Conservation (phyloP, 2,329 filamentous ascomycete species). For the Acarospora socialis region DNA sequence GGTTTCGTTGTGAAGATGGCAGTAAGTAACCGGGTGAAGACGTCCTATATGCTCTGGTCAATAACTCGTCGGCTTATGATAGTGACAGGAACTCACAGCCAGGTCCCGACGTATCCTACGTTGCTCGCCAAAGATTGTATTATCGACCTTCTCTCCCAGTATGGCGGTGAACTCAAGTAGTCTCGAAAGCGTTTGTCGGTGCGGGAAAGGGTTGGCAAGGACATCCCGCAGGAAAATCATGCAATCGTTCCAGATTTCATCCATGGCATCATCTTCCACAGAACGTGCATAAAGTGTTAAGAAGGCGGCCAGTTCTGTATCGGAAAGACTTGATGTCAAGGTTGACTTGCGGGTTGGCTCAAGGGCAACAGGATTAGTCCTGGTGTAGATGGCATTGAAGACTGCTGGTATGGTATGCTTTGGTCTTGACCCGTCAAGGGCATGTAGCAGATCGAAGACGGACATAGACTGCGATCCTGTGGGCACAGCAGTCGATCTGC, state of each 20-base stretch:
- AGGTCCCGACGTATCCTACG: constrained; percentile 81
- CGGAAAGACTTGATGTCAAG: constrained; percentile 68
- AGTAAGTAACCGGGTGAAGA: constrained; percentile 74
- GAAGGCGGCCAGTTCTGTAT: constrained; percentile 75
- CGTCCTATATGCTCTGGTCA: too few relatives aligned
- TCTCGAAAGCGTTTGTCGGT: constrained; percentile 75
- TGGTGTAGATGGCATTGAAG: constrained; percentile 91
- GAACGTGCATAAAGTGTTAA: constrained; percentile 80
- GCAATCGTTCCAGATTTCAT: constrained; percentile 95
- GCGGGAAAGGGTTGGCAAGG: constrained; percentile 83
- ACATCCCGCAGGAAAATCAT: constrained; percentile 82
- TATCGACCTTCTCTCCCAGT: constrained; percentile 88
- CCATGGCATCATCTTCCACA: constrained; percentile 90
- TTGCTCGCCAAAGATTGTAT: constrained; percentile 94
- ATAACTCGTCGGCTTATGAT: too few relatives aligned
- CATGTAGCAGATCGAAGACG: constrained; percentile 76
- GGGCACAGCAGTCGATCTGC: constrained; percentile 32
- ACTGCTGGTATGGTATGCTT: constrained; percentile 86
- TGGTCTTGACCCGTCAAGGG: constrained; percentile 78
- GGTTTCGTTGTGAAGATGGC: constrained; percentile 90
- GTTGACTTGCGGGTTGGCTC: constrained; percentile 73
- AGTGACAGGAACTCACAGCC: constrained; percentile 44
- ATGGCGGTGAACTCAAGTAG: constrained; percentile 81
- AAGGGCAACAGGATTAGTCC: constrained; percentile 70
- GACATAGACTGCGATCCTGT: constrained; percentile 41